Conservation (phyloP, 257 asterid genomes). For the Perilla frutescens region DNA sequence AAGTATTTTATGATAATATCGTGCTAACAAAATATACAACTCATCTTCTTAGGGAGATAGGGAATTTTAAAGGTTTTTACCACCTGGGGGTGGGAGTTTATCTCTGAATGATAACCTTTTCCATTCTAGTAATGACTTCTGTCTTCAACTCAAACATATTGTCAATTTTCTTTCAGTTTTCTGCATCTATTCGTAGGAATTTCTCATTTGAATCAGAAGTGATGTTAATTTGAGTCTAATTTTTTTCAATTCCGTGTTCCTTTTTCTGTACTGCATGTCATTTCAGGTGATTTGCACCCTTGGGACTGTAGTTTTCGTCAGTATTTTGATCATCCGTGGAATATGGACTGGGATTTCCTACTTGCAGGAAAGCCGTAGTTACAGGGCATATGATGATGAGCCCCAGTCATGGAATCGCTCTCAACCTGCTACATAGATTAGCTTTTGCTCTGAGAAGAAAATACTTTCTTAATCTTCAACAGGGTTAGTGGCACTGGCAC, state of each 20-base stretch:
- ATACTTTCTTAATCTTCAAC: slow-evolving; percentile 4
- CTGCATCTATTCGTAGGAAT: background rate
- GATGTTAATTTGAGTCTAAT: background rate
- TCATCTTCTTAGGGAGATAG: background rate
- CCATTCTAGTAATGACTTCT: no score
- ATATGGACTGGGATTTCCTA: slow-evolving; percentile 81
- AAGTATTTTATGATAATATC: background rate
- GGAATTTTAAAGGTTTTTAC: background rate
- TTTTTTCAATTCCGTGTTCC: slow-evolving; percentile 19
- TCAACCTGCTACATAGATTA: slow-evolving; percentile 55
- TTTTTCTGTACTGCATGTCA: slow-evolving; percentile 4
- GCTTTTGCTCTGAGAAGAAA: background rate
- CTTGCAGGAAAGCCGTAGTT: slow-evolving; percentile 66
- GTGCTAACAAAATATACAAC: background rate
- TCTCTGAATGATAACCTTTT: no score
- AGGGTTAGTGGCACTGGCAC: background rate
- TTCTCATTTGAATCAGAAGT: background rate
- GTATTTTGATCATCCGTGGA: slow-evolving; percentile 81
- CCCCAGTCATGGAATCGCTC: slow-evolving; percentile 62
- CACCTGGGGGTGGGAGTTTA: no score
- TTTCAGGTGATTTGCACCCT: slow-evolving; percentile 90
- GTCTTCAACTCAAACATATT: background rate
- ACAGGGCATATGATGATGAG: slow-evolving; percentile 73
- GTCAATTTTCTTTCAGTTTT: slow-evolving; percentile 1
- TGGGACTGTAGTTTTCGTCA: slow-evolving; percentile 80